Base-by-base conservation (phyloP, 495 filamentous ascomycete genomes). In the Clohesyomyces aquaticus region DNA sequence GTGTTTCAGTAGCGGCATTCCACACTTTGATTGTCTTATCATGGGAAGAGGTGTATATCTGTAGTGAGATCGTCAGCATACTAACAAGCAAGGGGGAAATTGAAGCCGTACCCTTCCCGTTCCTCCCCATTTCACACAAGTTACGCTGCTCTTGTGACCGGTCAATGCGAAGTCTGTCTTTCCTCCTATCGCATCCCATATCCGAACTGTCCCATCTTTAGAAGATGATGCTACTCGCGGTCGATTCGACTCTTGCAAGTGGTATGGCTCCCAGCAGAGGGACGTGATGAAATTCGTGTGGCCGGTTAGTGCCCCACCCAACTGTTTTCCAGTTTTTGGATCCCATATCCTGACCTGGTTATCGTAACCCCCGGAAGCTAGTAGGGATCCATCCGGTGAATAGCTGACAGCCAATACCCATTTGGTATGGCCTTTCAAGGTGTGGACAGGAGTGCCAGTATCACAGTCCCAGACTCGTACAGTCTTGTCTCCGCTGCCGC, bases 391-490 rank as follows among this genome's bases (percentile, higher is more conserved):
- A 71, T 96, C 91, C 8, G 91, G 93, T 28, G 88, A 92, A 85
- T 89, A 99, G 59, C 81, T 84, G 14, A 96, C 88, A 1, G 86
- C 89, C 65, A 99, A 77, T 8, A 99, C 93, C 93, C 93, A 98
- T 62, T 88, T 88, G 14, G 89, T 90, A 74, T 98, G 95, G 12
- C 94, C 94, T 73, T 95, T 96, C 22, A 99, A 75, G 1, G 93
- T 97, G 72, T 89, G 83, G 55, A 91, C 77, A 0, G 95, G 92
- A 0, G 93, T 98, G 46, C 93, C 93, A 0, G 91, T 97, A 70
- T 98, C 90, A 55, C 91, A 95, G 68, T 99, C 94, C 89, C 91
- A 97, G 77, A 99, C 85, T 48, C 95, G 80, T 6, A 94, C 95
- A 6, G 95, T 98, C 29, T 86, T 85, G 68, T 99, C 95, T 35